Evolutionary conservation across 495 filamentous ascomycete species (phyloP).

Genomic region (Parachaetomium inaequale): DNA sequence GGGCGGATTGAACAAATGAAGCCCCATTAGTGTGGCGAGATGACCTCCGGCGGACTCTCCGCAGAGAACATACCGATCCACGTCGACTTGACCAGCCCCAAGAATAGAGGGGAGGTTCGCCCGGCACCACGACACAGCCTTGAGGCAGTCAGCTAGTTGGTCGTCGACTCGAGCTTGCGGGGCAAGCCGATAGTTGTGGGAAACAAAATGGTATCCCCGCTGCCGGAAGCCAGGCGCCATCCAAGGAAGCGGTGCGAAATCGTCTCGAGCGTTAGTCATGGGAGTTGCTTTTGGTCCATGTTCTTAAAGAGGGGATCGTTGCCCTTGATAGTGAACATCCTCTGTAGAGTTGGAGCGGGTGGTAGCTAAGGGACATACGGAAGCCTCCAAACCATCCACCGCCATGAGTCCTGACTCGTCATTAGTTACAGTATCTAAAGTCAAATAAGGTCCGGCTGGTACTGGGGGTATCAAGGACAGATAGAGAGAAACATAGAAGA

Average conservation of each 20-base stretch:
- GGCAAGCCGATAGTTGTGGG: slow-evolving; percentile 33
- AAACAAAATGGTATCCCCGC: slow-evolving; percentile 30
- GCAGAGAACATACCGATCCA: slow-evolving; percentile 27
- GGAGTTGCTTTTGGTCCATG: not conserved
- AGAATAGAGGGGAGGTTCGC: slow-evolving; percentile 22
- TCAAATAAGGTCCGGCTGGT: not conserved
- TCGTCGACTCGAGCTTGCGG: slow-evolving; percentile 28
- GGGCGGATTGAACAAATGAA: slow-evolving; percentile 9
- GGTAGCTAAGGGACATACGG: slow-evolving; percentile 11
- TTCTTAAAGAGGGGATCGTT: too few relatives aligned
- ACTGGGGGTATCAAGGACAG: not conserved
- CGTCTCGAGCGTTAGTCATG: not conserved
- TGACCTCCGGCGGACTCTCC: slow-evolving; percentile 32
- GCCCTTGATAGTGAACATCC: not conserved
- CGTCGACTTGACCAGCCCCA: slow-evolving; percentile 25
- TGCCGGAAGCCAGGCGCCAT: slow-evolving; percentile 24
- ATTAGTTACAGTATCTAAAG: not conserved
- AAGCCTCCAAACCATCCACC: slow-evolving; percentile 29
- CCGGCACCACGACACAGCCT: slow-evolving; percentile 25
- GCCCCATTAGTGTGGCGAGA: slow-evolving; percentile 26
- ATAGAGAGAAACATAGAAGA: too few relatives aligned
- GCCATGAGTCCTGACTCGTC: slow-evolving; percentile 24
- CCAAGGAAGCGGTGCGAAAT: slow-evolving; percentile 27
- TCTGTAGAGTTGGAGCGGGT: not conserved
- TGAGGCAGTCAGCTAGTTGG: slow-evolving; percentile 29